These are phyloP conservation scores for Malus hybrid DNA, from an alignment of 331 rosid species.

Conservation along the genomic window DNA sequence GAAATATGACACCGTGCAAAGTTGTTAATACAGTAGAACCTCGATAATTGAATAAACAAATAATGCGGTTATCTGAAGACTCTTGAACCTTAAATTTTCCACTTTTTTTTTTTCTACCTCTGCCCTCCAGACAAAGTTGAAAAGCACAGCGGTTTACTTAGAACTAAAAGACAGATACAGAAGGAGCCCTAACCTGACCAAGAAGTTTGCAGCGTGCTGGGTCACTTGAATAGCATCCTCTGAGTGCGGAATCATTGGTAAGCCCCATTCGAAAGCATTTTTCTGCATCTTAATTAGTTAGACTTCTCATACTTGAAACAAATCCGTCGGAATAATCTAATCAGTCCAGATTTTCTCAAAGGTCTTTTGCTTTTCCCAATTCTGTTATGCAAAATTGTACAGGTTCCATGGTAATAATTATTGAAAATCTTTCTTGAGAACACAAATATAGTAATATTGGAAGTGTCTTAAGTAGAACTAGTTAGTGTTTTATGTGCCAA, in stretches of 20 bases:
- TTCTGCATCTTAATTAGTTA: conserved; percentile 35
- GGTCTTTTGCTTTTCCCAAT: background rate
- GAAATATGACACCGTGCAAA: too few relatives aligned
- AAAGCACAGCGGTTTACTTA: background rate
- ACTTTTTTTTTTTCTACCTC: background rate
- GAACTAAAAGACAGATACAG: background rate
- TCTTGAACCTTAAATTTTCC: background rate
- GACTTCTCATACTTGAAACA: background rate
- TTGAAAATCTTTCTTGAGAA: background rate
- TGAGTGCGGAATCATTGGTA: conserved; percentile 61
- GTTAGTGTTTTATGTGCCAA: background rate
- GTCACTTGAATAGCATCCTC: conserved; percentile 82
- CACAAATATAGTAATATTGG: background rate
- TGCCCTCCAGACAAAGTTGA: background rate
- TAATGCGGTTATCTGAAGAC: background rate
- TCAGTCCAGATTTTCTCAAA: background rate
- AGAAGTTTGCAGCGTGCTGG: conserved; percentile 58
- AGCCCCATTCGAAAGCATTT: conserved; percentile 91
- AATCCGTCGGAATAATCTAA: background rate
- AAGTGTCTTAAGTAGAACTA: background rate
- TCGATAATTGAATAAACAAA: background rate
- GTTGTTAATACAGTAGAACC: too few relatives aligned
- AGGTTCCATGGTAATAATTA: background rate
- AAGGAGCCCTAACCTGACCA: conserved; percentile 67
- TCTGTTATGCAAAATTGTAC: too few relatives aligned